Conservation (phyloP, 1,284 basidiomycete genomes). For the Bondarzewia mesenterica region DNA sequence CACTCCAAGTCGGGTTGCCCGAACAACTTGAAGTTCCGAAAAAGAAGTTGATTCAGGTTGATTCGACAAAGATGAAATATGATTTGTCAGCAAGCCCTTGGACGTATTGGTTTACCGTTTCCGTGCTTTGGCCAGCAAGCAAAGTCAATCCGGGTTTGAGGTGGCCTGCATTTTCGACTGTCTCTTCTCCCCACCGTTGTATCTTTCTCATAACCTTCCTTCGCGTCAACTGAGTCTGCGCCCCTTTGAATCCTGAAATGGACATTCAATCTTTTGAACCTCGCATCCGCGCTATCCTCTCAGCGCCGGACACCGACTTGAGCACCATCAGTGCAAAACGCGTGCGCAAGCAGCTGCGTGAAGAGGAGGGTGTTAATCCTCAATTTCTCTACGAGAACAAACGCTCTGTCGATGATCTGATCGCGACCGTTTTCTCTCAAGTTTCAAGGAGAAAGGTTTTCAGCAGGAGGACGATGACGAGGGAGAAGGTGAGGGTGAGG, state of each 20-base stretch:
- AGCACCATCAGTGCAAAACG: slow-evolving; percentile 69
- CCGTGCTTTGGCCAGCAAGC: no score
- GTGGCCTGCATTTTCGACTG: no score
- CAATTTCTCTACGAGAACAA: slow-evolving; percentile 54
- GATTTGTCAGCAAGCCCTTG: no score
- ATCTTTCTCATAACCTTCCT: not conserved
- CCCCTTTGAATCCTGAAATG: slow-evolving; percentile 2
- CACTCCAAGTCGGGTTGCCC: no score
- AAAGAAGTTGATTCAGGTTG: no score
- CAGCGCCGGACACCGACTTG: slow-evolving; percentile 63
- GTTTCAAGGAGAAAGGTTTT: slow-evolving; percentile 30
- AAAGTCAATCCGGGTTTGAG: no score
- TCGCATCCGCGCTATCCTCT: slow-evolving; percentile 57
- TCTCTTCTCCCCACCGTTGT: no score
- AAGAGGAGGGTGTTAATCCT: slow-evolving; percentile 41
- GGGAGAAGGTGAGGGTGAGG: not conserved
- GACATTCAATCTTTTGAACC: slow-evolving; percentile 36
- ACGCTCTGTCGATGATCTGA: slow-evolving; percentile 48
- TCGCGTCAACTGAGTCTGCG: not conserved
- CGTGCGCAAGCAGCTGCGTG: slow-evolving; percentile 58
- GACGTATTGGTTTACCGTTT: no score
- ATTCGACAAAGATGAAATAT: no score
- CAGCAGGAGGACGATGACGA: slow-evolving; percentile 7
- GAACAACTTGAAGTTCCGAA: no score
- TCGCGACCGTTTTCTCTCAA: slow-evolving; percentile 49